Percentiles rank a stretch among this genome's conserved stretches.
Evolutionary conservation across 352 stramenopile genomes (phyloP).

Genomic region (Pythium aphanidermatum): DNA sequence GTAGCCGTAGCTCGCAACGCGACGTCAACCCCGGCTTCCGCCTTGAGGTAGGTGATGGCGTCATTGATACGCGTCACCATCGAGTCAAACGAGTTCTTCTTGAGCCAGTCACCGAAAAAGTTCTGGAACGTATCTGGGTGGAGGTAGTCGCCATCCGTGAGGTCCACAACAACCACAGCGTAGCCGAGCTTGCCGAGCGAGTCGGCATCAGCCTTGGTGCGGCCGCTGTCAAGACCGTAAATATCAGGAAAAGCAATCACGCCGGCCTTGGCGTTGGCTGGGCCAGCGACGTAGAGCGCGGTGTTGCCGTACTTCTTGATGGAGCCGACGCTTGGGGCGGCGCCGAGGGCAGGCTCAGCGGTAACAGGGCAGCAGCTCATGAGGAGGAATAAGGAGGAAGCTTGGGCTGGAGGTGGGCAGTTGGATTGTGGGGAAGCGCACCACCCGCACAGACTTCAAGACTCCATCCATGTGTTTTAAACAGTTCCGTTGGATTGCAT

Average conservation of each 20-base stretch:
- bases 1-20: slow-evolving; percentile 72
- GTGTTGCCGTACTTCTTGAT: slow-evolving; percentile 70
- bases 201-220: slow-evolving; percentile 73
- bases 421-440: slow-evolving; percentile 10
- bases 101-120: slow-evolving; percentile 44
- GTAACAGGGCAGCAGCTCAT: slow-evolving; percentile 80
- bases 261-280: slow-evolving; percentile 51
- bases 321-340: slow-evolving; percentile 33
- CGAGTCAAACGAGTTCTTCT: slow-evolving; percentile 58
- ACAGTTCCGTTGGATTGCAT: slow-evolving; percentile 5
- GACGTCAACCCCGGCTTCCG: slow-evolving; percentile 45
- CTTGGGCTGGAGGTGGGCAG: slow-evolving; percentile 6
- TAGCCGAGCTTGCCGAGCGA: slow-evolving; percentile 70
- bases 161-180: slow-evolving; percentile 64
- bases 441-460: slow-evolving; percentile 11
- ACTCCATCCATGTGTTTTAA: slow-evolving; percentile 8
- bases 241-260: slow-evolving; percentile 73
- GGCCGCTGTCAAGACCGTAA: slow-evolving; percentile 72
- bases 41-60: slow-evolving; percentile 67
- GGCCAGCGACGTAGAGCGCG: slow-evolving; percentile 67
- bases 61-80: slow-evolving; percentile 60
- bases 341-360: slow-evolving; percentile 42
- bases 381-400: neutral
- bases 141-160: slow-evolving; percentile 64
- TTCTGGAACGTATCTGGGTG: slow-evolving; percentile 16